Evolutionary conservation across 768 basidiomycete genomes (phyloP), one percentile per base, ranked within the genome.

Genomic region (Kwoniella heveanensis): DNA sequence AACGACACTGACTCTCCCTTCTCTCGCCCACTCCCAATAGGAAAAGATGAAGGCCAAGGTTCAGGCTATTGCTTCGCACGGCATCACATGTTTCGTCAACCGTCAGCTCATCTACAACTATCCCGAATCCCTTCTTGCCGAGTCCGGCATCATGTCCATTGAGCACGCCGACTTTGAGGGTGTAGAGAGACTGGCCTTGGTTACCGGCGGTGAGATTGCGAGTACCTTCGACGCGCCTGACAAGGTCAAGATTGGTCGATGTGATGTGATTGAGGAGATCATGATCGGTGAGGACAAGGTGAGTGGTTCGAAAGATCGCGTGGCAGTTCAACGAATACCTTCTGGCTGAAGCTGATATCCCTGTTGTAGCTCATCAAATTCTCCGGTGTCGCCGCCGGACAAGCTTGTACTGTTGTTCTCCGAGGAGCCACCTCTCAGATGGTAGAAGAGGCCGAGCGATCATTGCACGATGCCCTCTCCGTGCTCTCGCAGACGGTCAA

Each of bases 11-110:
- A 49, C 66, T 27, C 50, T 25, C 50, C 39, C 24, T 37, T n/a
- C n/a, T n/a, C 49, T 32, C 19, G 52, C 32, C 30, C 27, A 21
- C 2, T 10, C 30, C 10, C 19, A 48, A 30, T 75, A 93, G 91
- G 96, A 97, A 83, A 98, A 99, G 85, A 99, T 99, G 96, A 96
- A 95, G 82, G 88, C 87, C 64, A 99, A 98, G 83, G 94, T 99
- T 6, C 91, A 92, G 50, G 87, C 88, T 15, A 98, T 99, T 73
- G 92, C 93, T 5, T 81, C 89, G 0, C 93, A 96, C 71, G 95
- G 95, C 56, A 91, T 98, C 83, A 98, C 92, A 74, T 89, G 88
- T 81, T 98, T 99, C 79, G 92, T 98, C 67, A 99, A 99, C 83
- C 87, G 96, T 54, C 96, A 99, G 78, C 85, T 99, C 49, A 91